Evolutionary conservation across 768 basidiomycete species (phyloP), one percentile per base, ranked within the genome.

Genomic region (Polyporus arcularius): DNA sequence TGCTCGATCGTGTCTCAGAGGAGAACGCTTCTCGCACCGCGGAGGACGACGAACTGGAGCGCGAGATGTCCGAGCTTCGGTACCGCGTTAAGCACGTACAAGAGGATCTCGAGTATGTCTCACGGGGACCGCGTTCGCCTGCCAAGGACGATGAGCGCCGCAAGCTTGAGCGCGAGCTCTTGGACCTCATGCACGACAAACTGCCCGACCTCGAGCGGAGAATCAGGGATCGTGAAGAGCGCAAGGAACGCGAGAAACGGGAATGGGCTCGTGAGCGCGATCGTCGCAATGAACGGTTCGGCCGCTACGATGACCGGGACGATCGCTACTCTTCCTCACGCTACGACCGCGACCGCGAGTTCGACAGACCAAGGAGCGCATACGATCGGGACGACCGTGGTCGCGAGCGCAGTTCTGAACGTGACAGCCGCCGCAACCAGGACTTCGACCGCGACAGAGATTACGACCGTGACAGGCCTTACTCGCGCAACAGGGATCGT

Each of bases 11-110:
- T 28, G 80, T 82, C 4, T 79, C 87, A 0, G 86, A 87, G n/a
- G 85, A 80, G 18, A 85, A 85, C 55, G 83, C 84, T 0, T 67
- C 76, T 2, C 78, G 84, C 45, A 86, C 89, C 0, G 84, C 79
- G 2, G 95, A 96, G 61, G 95, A 98, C 68, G 95, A 97, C 57
- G 89, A 82, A 52, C 79, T 99, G n/a, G 92, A 96, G 55, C 82
- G 88, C 47, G 97, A 98, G 74, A 82, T 97, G 76, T 84, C 88
- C 7, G 92, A 96, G 64, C 77, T 99, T 49, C 85, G 85, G 46
- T 93, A 92, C 68, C 84, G 89, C 31, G 93, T 97, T 48, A 85
- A 86, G 69, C 80, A 95, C 21, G 82, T 99, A 4, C 88, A 92
- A 69, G 94, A 97, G 52, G 96, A 98, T 72, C 78, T 99, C 32